A percentile compares a stretch with the other conserved stretches of the same genome.
These are phyloP conservation scores for Zygnema circumcarinatum DNA, from an alignment of 139 green algal genomes.

Conservation along the genomic window DNA sequence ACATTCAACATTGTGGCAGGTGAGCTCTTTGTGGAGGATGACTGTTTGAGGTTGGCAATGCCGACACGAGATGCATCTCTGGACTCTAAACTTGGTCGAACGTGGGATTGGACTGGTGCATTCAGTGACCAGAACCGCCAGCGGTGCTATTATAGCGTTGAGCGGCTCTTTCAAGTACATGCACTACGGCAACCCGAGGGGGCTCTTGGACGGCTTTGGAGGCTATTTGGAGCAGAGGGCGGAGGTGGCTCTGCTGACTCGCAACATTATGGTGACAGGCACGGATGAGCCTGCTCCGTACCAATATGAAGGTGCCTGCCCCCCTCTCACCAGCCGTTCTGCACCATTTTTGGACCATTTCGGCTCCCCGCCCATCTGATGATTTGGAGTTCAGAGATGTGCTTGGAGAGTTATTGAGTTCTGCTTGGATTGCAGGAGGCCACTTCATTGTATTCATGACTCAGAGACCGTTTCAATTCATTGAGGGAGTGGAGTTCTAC, in stretches of 20 bases:
- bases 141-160: background rate
- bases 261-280: constrained; percentile 24
- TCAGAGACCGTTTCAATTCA: constrained; percentile 8
- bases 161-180: constrained; percentile 6
- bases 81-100: too few species aligned
- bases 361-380: too few species aligned
- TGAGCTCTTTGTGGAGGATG: too few species aligned
- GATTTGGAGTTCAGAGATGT: too few species aligned
- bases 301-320: constrained; percentile 8
- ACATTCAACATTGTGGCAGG: constrained; percentile 33
- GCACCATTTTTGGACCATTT: too few species aligned
- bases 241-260: constrained; percentile 38
- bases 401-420: too few species aligned
- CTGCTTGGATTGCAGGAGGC: constrained; percentile 35
- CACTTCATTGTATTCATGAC: constrained; percentile 48
- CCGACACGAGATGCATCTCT: too few species aligned
- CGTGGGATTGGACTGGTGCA: too few species aligned
- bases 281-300: constrained; percentile 13
- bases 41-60: too few species aligned
- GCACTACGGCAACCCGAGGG: background rate
- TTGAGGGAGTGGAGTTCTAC: constrained; percentile 18
- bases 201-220: background rate
- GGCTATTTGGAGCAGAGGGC: background rate
- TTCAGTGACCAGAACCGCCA: too few species aligned
- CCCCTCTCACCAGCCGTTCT: too few species aligned